phyloP scores from a whole-genome alignment of 1,139 yeast species.

The Pichia sp. region DNA sequence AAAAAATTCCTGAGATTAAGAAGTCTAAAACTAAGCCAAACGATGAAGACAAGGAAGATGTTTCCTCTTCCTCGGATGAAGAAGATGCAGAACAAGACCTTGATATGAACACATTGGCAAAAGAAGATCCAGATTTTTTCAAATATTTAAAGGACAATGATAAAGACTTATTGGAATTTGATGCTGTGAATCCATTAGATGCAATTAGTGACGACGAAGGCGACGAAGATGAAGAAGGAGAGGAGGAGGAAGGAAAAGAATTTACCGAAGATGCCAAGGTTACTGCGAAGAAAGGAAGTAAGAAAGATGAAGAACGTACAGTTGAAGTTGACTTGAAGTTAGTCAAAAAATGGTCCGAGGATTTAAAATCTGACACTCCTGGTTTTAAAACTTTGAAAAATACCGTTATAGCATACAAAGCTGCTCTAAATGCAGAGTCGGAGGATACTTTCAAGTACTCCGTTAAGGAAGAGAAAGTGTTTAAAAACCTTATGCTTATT shows the following conservation, averaged over 20 bases:
- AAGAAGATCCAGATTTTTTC: slow-evolving; percentile 84
- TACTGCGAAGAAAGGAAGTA: neutral
- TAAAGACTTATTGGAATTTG: slow-evolving; percentile 66
- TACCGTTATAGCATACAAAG: slow-evolving; percentile 75
- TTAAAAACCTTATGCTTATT: slow-evolving; percentile 66
- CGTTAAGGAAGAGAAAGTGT: slow-evolving; percentile 73
- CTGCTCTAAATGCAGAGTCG: slow-evolving; percentile 70
- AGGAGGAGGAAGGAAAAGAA: slow-evolving; percentile 28
- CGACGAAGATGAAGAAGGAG: slow-evolving; percentile 46
- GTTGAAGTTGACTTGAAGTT: slow-evolving; percentile 59
- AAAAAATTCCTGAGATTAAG: slow-evolving; percentile 61
- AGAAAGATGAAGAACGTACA: slow-evolving; percentile 31
- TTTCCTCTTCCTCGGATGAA: slow-evolving; percentile 29
- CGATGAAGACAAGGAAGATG: slow-evolving; percentile 14
- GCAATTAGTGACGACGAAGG: slow-evolving; percentile 61
- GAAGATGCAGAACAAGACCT: slow-evolving; percentile 53
- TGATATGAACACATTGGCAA: slow-evolving; percentile 61
- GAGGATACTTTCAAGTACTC: slow-evolving; percentile 51
- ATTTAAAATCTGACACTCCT: slow-evolving; percentile 48
- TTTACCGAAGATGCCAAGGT: neutral
- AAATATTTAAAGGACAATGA: slow-evolving; percentile 79
- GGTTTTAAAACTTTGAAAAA: slow-evolving; percentile 61
- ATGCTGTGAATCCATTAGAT: slow-evolving; percentile 69
- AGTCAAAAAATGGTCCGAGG: slow-evolving; percentile 64
- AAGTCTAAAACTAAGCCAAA: slow-evolving; percentile 33